Conservation (phyloP, 2,329 filamentous ascomycete species). For the Claviceps cyperi region DNA sequence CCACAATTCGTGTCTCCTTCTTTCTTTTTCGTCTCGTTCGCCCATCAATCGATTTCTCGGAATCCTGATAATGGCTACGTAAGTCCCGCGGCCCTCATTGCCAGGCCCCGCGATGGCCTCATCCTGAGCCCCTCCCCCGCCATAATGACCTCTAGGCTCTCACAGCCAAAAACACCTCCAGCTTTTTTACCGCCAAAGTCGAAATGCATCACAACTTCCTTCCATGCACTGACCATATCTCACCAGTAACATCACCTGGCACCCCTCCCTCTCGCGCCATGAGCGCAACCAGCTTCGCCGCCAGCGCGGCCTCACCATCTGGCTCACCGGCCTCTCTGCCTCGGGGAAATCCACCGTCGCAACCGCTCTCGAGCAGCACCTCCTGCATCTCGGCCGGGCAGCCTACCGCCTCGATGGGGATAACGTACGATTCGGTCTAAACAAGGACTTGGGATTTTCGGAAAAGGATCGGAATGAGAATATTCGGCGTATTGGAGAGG, state of each 20-base stretch:
- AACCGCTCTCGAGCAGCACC: conserved; percentile 90
- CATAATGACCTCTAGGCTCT: not conserved
- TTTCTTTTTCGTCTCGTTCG: not conserved
- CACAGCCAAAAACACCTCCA: not conserved
- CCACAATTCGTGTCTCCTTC: not conserved
- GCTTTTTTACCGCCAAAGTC: too few relatives aligned
- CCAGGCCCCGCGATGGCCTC: not conserved
- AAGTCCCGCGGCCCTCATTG: not conserved
- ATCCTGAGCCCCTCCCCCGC: too few relatives aligned
- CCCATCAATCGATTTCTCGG: not conserved
- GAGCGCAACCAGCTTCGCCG: conserved; percentile 63
- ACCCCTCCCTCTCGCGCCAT: conserved; percentile 61
- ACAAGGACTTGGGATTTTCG: conserved; percentile 92
- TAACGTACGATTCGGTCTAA: conserved; percentile 95
- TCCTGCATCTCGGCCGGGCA: conserved; percentile 68
- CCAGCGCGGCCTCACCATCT: conserved; percentile 87
- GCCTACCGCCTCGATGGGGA: conserved; percentile 95
- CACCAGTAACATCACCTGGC: conserved; percentile 77
- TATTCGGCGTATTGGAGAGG: conserved; percentile 87
- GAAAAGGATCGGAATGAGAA: conserved; percentile 94
- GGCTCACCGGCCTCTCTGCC: conserved; percentile 92
- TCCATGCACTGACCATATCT: not conserved
- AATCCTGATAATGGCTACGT: not conserved
- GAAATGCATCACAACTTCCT: too few relatives aligned
- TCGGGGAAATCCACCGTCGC: conserved; percentile 96